Evolutionary conservation across 306 rosid species (phyloP), one percentile per base, ranked within the genome.

Genomic region (Aeschynomene evenia): DNA sequence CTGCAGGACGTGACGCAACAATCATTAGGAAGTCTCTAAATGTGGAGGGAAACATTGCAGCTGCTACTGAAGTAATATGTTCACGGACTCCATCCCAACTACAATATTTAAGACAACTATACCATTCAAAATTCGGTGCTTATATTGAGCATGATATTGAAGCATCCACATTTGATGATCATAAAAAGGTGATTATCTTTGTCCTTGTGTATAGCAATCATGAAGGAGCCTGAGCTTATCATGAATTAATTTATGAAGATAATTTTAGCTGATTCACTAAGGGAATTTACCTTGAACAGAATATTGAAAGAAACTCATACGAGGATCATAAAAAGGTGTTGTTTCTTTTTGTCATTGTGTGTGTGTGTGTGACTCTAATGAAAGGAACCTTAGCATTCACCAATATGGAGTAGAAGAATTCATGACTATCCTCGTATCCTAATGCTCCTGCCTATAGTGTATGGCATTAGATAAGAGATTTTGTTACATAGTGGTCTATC

Each of bases 61-160:
- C 81, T 68, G 95, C 95, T 23, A 86, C 86, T 29, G 97, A 91
- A 86, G 83, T 88, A 10, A 78, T 91, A 73, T 91, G 97, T 58
- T 91, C 92, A 13, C 89, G 88, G 14, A 81, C 88, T n/a, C 85
- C 92, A 11, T 73, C 95, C 31, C 95, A 88, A 61, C 76, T 91
- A 11, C 92, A 89, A 36, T 81, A 81, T 64, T 66, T 91, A 31
- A 91, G 76, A 65, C 95, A 86, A 71, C 21, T 79, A 31, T 88
- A 88, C 71, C 79, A 73, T 60, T n/a, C 95, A 4, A 83, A 40
- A 49, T 88, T 81, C 34, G 85, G 85, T 21, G 80, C 73, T 66
- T 52, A 40, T 59, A 62, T 86, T 14, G 97, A 83, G 75, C 78
- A 70, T 51, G 92, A 86, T 54, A 85, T 91, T 12, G 74, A 85